Evolutionary conservation across 345 rosid genomes (phyloP).

Genomic region (Acer negundo): DNA sequence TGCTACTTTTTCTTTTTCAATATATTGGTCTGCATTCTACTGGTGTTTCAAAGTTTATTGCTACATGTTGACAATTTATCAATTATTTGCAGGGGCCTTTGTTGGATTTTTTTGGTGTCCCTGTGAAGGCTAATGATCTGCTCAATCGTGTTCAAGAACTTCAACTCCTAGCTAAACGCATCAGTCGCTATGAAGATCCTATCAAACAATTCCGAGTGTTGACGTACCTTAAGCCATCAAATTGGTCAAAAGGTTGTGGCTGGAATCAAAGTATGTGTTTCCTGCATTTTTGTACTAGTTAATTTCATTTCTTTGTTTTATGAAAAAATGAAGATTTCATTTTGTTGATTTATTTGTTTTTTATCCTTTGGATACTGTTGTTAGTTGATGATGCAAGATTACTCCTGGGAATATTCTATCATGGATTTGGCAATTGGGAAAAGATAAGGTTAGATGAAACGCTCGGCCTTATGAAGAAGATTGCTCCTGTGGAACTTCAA

Average conservation of each 20-base stretch:
- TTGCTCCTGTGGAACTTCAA: slow-evolving; percentile 98
- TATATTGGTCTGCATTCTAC: background rate
- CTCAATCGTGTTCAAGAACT: slow-evolving; percentile 85
- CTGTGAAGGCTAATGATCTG: slow-evolving; percentile 90
- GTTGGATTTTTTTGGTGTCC: slow-evolving; percentile 94
- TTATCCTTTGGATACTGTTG: slow-evolving; percentile 14
- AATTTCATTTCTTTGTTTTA: background rate
- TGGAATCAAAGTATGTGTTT: slow-evolving; percentile 88
- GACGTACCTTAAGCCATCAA: slow-evolving; percentile 88
- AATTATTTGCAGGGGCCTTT: slow-evolving; percentile 69
- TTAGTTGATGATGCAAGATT: slow-evolving; percentile 98
- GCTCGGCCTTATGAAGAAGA: slow-evolving; percentile 91
- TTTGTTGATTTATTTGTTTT: slow-evolving; percentile 11
- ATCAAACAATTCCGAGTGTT: slow-evolving; percentile 85
- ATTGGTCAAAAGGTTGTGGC: slow-evolving; percentile 99
- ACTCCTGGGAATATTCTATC: slow-evolving; percentile 86
- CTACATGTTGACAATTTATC: background rate
- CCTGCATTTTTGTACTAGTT: slow-evolving; percentile 1
- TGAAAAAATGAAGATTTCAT: background rate
- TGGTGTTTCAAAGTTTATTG: background rate
- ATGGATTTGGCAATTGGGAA: slow-evolving; percentile 99
- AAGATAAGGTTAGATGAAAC: slow-evolving; percentile 89
- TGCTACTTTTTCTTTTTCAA: background rate
- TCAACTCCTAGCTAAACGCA: slow-evolving; percentile 83
- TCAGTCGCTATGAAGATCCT: slow-evolving; percentile 78